phyloP scores from a whole-genome alignment of 345 rosid genomes.

The Bruguiera gymnorhiza region DNA sequence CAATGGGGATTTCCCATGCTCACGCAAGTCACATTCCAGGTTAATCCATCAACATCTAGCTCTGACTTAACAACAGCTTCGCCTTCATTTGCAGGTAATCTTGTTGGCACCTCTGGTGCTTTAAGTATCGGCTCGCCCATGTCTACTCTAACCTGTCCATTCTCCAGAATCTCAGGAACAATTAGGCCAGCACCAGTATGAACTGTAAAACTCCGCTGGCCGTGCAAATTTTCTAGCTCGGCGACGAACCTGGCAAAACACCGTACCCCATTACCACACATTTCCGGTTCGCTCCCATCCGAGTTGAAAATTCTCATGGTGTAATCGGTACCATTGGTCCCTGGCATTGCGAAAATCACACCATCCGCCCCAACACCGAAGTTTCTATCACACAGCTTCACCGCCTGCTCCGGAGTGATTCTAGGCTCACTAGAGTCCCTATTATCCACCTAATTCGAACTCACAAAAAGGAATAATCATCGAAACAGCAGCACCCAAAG shows the following conservation, averaged over 20 bases:
- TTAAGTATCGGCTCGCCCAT: constrained; percentile 89
- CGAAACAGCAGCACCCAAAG: background rate
- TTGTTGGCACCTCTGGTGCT: constrained; percentile 81
- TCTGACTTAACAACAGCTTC: constrained; percentile 61
- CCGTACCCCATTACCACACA: constrained; percentile 98
- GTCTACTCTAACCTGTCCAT: constrained; percentile 91
- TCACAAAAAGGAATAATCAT: background rate
- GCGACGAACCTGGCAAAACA: constrained; percentile 90
- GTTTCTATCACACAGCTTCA: constrained; percentile 80
- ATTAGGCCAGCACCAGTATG: constrained; percentile 96
- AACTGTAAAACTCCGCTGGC: constrained; percentile 67
- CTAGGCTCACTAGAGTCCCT: constrained; percentile 71
- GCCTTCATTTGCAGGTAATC: constrained; percentile 55
- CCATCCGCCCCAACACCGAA: constrained; percentile 98
- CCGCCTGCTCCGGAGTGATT: constrained; percentile 81
- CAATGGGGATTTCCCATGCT: constrained; percentile 99
- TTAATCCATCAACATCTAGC: constrained; percentile 67
- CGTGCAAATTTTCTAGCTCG: constrained; percentile 69
- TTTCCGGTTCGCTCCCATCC: constrained; percentile 97
- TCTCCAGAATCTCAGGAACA: constrained; percentile 82
- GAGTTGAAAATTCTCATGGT: constrained; percentile 90
- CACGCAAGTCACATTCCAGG: constrained; percentile 94
- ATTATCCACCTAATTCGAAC: constrained; percentile 64
- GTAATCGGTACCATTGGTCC: constrained; percentile 76
- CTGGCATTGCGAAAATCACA: constrained; percentile 92